These are phyloP conservation scores for Pilobolus umbonatus DNA, from an alignment of 192 early-diverging fungal species.

Conservation along the genomic window DNA sequence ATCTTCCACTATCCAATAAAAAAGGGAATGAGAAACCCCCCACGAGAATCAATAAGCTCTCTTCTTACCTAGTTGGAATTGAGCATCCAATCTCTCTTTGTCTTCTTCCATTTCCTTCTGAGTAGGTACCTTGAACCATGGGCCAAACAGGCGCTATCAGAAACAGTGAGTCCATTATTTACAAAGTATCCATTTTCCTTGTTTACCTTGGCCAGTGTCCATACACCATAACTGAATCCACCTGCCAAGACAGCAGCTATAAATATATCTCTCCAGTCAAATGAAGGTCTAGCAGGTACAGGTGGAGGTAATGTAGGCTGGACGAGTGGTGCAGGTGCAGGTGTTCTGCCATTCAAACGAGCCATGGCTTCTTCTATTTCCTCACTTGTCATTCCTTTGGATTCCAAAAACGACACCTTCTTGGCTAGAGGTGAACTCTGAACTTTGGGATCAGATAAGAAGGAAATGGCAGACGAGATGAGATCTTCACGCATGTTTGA, in stretches of 20 bases:
- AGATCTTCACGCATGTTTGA: slow-evolving; percentile 63
- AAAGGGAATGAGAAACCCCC: background rate
- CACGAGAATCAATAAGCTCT: background rate
- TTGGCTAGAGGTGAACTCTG: slow-evolving; percentile 84
- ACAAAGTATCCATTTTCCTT: background rate
- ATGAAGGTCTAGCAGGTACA: slow-evolving; percentile 51
- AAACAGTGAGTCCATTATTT: background rate
- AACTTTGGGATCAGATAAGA: slow-evolving; percentile 91
- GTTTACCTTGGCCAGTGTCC: slow-evolving; percentile 66
- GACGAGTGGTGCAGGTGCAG: slow-evolving; percentile 6
- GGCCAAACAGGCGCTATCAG: slow-evolving; percentile 50
- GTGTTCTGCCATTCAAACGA: slow-evolving; percentile 48
- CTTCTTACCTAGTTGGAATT: slow-evolving; percentile 48
- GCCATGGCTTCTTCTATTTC: slow-evolving; percentile 90
- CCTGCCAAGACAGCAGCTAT: slow-evolving; percentile 82
- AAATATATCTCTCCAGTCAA: slow-evolving; percentile 93
- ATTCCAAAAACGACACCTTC: slow-evolving; percentile 91
- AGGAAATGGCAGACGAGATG: slow-evolving; percentile 81
- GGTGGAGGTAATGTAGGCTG: slow-evolving; percentile 27
- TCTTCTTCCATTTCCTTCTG: slow-evolving; percentile 69
- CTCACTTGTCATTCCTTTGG: slow-evolving; percentile 85
- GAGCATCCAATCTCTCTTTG: slow-evolving; percentile 62
- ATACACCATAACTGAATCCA: slow-evolving; percentile 87
- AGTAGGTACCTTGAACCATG: slow-evolving; percentile 55
- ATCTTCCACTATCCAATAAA: slow-evolving; percentile 26